phyloP scores from a whole-genome alignment of 495 filamentous ascomycete genomes.

The Penicillium nucicola region DNA sequence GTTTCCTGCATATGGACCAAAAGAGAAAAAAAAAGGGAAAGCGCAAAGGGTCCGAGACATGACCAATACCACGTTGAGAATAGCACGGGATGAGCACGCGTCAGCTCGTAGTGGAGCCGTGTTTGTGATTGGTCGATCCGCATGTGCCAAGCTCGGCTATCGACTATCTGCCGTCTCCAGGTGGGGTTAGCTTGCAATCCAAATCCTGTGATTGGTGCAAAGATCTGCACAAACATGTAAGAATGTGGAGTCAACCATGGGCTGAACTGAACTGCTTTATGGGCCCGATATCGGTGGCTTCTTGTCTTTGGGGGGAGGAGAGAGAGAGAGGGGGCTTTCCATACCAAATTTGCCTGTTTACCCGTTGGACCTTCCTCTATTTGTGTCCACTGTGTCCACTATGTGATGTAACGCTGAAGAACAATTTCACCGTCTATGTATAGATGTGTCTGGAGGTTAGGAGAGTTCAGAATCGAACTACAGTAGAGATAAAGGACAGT shows the following conservation, averaged over 20 bases:
- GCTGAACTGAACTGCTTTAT: too few relatives aligned
- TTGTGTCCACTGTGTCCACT: neutral
- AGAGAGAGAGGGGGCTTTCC: neutral
- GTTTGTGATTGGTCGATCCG: constrained; percentile 33
- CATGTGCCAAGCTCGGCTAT: constrained; percentile 44
- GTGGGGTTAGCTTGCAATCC: constrained; percentile 16
- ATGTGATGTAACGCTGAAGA: too few relatives aligned
- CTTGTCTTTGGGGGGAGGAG: too few relatives aligned
- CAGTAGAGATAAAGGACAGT: too few relatives aligned
- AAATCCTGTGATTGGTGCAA: neutral
- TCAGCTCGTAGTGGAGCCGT: constrained; percentile 31
- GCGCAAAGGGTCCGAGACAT: neutral
- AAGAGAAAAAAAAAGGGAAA: too few relatives aligned
- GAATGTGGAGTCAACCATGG: constrained; percentile 11
- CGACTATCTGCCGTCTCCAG: constrained; percentile 44
- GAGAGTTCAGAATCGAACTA: too few relatives aligned
- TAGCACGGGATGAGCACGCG: constrained; percentile 37
- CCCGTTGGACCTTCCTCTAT: neutral
- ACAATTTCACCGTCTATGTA: neutral
- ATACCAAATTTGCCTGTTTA: neutral
- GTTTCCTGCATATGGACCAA: too few relatives aligned
- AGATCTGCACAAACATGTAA: constrained; percentile 20
- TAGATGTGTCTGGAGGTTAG: neutral
- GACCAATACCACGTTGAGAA: constrained; percentile 4
- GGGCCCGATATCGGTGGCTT: constrained; percentile 19